These are phyloP conservation scores for Helichrysum umbraculigerum DNA, from an alignment of 129 eudicot species.

Conservation along the genomic window DNA sequence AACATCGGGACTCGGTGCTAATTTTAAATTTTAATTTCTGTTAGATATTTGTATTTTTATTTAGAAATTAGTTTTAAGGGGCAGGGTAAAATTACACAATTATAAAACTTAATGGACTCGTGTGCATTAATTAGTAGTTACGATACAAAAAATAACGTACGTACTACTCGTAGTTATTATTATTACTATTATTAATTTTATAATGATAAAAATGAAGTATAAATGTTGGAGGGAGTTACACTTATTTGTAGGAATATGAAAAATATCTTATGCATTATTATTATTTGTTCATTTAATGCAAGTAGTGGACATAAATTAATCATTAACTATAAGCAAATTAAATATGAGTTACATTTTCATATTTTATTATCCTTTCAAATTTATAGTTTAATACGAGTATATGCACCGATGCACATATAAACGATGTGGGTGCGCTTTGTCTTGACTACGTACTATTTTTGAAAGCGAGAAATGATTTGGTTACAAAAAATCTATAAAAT, in stretches of 20 bases:
- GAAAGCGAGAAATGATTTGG: too few species aligned
- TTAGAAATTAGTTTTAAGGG: not conserved
- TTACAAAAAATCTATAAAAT: too few species aligned
- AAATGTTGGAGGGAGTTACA: slow-evolving; percentile 24
- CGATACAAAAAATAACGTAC: not conserved
- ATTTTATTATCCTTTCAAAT: not conserved
- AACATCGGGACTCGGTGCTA: slow-evolving; percentile 23
- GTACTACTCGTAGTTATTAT: not conserved
- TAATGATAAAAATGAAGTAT: not conserved
- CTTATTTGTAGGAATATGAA: not conserved
- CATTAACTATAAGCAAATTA: not conserved
- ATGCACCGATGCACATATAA: not conserved
- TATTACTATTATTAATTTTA: not conserved
- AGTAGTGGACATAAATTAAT: slow-evolving; percentile 5
- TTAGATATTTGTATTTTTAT: too few species aligned
- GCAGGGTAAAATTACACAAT: slow-evolving; percentile 2
- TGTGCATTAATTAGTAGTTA: not conserved
- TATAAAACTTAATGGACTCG: too few species aligned
- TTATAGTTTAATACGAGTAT: too few species aligned
- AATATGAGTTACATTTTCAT: slow-evolving; percentile 8
- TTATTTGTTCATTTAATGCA: slow-evolving; percentile 15
- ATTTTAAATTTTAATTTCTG: not conserved
- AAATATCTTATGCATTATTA: not conserved
- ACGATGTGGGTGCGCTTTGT: too few species aligned
- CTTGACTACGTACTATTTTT: too few species aligned